phyloP scores from a whole-genome alignment of 176 grass and related monocot genomes.

The Triticum turgidum region DNA sequence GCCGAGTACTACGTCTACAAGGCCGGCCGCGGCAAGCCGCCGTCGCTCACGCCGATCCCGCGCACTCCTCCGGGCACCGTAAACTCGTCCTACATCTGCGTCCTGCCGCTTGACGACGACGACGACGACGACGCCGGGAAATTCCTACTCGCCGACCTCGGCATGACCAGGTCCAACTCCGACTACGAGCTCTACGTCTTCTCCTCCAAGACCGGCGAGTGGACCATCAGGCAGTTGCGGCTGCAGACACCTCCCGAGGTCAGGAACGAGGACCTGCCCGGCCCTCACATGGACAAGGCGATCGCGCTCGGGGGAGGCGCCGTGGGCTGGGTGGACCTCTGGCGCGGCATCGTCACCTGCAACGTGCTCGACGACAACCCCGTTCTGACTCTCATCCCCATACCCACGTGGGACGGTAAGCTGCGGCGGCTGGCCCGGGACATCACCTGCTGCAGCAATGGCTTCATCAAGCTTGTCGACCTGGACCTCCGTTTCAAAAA shows the following conservation, averaged over 20 bases:
- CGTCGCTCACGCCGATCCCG: not conserved
- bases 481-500: not conserved
- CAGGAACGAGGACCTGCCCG: not conserved
- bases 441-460: not conserved
- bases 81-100: not conserved
- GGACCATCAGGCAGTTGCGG: not conserved
- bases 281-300: not conserved
- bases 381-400: not conserved
- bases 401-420: no score
- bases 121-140: not conserved
- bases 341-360: not conserved
- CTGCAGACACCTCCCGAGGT: not conserved
- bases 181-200: not conserved
- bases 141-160: not conserved
- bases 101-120: not conserved
- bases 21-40: not conserved
- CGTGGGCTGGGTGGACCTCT: not conserved
- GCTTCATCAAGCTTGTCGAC: not conserved
- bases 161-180: no score
- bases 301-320: not conserved
- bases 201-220: not conserved
- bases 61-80: not conserved
- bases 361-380: not conserved
- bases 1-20: conserved; percentile 21
- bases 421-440: not conserved